These are phyloP conservation scores for Apiospora hydei DNA, from an alignment of 2,329 filamentous ascomycete genomes.

Conservation along the genomic window DNA sequence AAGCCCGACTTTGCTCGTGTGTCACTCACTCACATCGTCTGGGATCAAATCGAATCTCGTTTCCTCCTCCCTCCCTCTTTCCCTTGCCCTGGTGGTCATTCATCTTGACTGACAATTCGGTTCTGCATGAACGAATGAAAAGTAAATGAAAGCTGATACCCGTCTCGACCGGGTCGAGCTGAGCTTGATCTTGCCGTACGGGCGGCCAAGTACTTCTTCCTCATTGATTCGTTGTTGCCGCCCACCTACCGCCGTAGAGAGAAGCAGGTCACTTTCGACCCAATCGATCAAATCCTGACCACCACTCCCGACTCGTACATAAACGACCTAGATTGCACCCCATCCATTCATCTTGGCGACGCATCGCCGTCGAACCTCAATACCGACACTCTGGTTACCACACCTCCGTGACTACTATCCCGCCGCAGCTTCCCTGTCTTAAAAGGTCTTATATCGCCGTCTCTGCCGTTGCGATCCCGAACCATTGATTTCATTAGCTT, in stretches of 20 bases:
- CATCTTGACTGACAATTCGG: background rate
- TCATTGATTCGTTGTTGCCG: no score
- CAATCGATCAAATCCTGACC: background rate
- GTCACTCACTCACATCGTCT: background rate
- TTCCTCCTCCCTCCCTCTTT: background rate
- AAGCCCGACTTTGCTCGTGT: background rate
- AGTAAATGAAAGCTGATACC: no score
- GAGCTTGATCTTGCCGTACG: no score
- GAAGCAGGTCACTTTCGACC: no score
- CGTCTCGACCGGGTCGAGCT: no score
- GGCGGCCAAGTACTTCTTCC: no score
- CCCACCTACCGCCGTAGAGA: no score
- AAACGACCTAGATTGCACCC: background rate
- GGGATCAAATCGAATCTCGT: background rate
- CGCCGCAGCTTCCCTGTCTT: no score
- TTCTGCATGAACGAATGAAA: background rate
- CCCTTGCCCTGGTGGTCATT: background rate
- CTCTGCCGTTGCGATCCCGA: no score
- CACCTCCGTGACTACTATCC: no score
- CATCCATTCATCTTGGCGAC: background rate
- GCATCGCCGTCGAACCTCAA: background rate
- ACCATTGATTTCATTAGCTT: background rate
- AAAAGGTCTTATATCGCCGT: no score
- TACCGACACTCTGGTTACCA: no score
- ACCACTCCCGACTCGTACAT: background rate